Evolutionary conservation across 2,329 filamentous ascomycete genomes (phyloP).

Genomic region (Ceratocystis diversiconidia): DNA sequence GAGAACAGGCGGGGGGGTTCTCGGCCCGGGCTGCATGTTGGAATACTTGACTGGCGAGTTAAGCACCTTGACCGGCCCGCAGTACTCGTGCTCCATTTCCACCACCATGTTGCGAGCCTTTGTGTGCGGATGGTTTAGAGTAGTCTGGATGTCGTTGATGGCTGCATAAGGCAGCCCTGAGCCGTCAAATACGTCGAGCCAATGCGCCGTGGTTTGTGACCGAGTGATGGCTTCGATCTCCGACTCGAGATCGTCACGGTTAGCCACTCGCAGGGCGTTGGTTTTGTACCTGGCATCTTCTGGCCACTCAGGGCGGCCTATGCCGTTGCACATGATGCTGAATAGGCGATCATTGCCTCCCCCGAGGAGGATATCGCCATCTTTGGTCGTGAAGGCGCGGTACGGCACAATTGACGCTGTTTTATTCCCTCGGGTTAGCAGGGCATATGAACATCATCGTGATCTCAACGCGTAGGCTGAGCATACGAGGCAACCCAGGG

Average conservation of each 20-base stretch:
- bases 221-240: slow-evolving; percentile 63
- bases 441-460: not conserved
- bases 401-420: slow-evolving; percentile 94
- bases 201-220: slow-evolving; percentile 71
- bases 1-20: slow-evolving; percentile 67
- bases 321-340: slow-evolving; percentile 45
- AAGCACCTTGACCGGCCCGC: slow-evolving; percentile 76
- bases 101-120: slow-evolving; percentile 77
- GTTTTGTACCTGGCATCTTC: slow-evolving; percentile 43
- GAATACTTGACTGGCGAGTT: slow-evolving; percentile 95
- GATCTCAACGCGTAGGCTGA: not conserved
- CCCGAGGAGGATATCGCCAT: slow-evolving; percentile 56
- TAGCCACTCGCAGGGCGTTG: slow-evolving; percentile 49
- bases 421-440: not conserved
- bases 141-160: slow-evolving; percentile 80
- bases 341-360: slow-evolving; percentile 62
- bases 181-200: slow-evolving; percentile 77
- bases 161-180: slow-evolving; percentile 84
- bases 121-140: slow-evolving; percentile 75
- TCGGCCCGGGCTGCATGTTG: slow-evolving; percentile 59
- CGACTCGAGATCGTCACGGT: slow-evolving; percentile 63
- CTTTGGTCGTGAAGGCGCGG: slow-evolving; percentile 61
- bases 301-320: slow-evolving; percentile 46
- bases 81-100: slow-evolving; percentile 67
- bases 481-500: not conserved